phyloP scores from a whole-genome alignment of 2,329 filamentous ascomycete species.

The Harringtonia lauricola region DNA sequence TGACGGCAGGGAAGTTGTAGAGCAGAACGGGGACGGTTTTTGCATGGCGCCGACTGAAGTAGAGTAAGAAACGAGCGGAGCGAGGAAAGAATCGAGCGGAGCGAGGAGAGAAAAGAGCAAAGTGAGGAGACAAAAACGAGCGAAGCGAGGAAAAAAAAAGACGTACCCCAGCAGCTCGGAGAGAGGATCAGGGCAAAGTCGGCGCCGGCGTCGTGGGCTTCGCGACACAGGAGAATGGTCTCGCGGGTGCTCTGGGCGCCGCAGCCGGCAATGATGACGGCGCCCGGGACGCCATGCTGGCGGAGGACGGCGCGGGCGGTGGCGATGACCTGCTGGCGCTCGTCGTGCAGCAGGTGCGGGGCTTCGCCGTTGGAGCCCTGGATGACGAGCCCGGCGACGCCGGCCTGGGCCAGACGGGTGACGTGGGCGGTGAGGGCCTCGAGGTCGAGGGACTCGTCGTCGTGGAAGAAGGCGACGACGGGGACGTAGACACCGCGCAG shows the following conservation, averaged over 20 bases:
- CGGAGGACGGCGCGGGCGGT: conserved; percentile 38
- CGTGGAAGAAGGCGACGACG: conserved; percentile 44
- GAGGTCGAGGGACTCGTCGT: conserved; percentile 40
- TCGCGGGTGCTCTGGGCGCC: conserved; percentile 56
- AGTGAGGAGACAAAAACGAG: too few species aligned
- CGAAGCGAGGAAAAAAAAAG: conserved; percentile 36
- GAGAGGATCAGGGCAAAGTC: conserved; percentile 58
- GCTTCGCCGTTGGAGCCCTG: conserved; percentile 60
- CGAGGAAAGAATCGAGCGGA: background rate
- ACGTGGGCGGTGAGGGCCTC: conserved; percentile 36
- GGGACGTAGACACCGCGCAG: conserved; percentile 37
- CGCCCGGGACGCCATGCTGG: conserved; percentile 40
- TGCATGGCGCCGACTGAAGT: conserved; percentile 10
- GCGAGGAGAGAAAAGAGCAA: too few species aligned
- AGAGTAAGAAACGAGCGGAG: conserved; percentile 27
- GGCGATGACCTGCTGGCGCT: conserved; percentile 44
- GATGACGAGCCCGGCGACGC: conserved; percentile 49
- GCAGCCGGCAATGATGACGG: conserved; percentile 57
- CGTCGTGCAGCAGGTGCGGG: conserved; percentile 49
- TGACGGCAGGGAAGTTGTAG: conserved; percentile 44
- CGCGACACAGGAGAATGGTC: conserved; percentile 51
- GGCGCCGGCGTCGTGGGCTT: conserved; percentile 50
- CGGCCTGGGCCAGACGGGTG: conserved; percentile 45
- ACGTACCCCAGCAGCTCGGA: conserved; percentile 52
- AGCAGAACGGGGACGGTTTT: conserved; percentile 34